phyloP scores from a whole-genome alignment of 23 red algal species.

The Gracilaria gracilis region DNA sequence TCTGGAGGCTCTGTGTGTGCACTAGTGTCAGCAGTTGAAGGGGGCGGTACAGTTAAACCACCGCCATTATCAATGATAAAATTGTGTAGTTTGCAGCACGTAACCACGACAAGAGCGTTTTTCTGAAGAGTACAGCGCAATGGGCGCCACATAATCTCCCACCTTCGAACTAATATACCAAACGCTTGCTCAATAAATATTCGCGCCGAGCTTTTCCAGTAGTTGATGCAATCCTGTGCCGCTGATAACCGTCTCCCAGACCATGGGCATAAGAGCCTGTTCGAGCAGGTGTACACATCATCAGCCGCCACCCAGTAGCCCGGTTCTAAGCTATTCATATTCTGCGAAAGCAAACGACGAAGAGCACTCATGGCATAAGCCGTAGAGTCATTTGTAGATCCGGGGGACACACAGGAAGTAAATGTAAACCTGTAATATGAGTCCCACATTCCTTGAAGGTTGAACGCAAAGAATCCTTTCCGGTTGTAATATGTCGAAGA shows the following conservation, averaged over 20 bases:
- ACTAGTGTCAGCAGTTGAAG: no score
- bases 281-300: neutral
- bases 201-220: slow-evolving; percentile 7
- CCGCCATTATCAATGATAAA: slow-evolving; percentile 27
- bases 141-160: neutral
- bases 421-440: slow-evolving; percentile 19
- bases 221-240: slow-evolving; percentile 19
- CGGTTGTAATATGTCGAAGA: slow-evolving; percentile 42
- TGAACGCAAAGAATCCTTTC: slow-evolving; percentile 46
- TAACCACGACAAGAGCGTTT: neutral
- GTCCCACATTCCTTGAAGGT: slow-evolving; percentile 42
- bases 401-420: neutral
- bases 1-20: slow-evolving; percentile 6
- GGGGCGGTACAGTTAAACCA: neutral
- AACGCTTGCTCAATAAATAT: slow-evolving; percentile 35
- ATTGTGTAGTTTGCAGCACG: slow-evolving; percentile 41
- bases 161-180: slow-evolving; percentile 31
- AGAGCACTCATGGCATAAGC: slow-evolving; percentile 19
- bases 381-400: slow-evolving; percentile 20
- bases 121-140: neutral
- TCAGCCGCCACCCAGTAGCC: slow-evolving; percentile 33
- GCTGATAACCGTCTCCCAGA: neutral
- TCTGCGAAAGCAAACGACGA: neutral
- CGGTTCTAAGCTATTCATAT: neutral
- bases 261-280: slow-evolving; percentile 23